Base-by-base conservation (phyloP, 495 filamentous ascomycete genomes). In the Hypomontagnella submonticulosa region DNA sequence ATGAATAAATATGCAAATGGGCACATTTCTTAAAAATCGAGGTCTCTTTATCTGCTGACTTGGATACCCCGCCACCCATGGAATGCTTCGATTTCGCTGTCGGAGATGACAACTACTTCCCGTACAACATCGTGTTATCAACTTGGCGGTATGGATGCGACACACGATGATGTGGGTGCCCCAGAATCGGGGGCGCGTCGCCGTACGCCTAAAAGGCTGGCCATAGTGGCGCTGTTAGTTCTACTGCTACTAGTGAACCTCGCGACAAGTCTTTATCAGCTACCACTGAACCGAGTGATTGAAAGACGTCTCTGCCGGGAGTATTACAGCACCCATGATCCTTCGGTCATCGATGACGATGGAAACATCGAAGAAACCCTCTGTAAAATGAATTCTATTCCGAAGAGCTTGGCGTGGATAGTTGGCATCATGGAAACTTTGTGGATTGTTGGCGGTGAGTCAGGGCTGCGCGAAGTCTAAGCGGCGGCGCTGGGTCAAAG, bases 201-300 rank as follows among this genome's bases (percentile, higher is more conserved):
- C 36, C 42, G 55, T 11, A 10, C 55, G 10, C 43, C 9, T 34
- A 55, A 36, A 6, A 63, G 51, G 23, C 23, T 34, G 37, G 57
- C 59, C 2, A 74, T 80, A 36, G 56, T 69, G 9, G 62, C 74
- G 8, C 60, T 81, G 4, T 63, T 81, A n/a, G 37, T 58, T 20
- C 63, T 82, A 13, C 61, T 83, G 23, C 72, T 79, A 11, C 66
- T 83, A 7, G 72, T 79, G 51, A 77, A 81, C 47, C 73, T 84
- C 18, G 71, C 80, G 4, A 72, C 66, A 61, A 79, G 75, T 47
- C 71, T 84, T 12, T 79, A 80, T 40, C 76, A 77, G 56, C 71
- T 83, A 12, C 81, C 82, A 2, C 70, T 81, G 7, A 83, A 76
- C 57, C 75, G 81, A 43, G 74, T 83, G 2, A 71, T 83, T 33